Conservation (phyloP, 805 yeast genomes). For the Yarrowia sp. region DNA sequence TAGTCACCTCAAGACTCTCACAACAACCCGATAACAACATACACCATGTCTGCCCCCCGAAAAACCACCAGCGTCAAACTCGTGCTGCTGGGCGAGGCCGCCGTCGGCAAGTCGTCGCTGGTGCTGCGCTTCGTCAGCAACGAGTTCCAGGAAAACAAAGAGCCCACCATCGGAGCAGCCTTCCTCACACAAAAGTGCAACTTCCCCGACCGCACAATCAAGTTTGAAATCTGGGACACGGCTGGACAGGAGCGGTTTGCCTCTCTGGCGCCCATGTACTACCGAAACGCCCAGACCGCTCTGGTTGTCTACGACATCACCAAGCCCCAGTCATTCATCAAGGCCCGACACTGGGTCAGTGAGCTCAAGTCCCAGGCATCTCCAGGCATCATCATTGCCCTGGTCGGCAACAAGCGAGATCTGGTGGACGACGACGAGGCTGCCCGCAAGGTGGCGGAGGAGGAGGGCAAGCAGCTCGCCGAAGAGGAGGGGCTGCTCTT, state of each 20-base stretch:
- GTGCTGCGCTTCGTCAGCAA: constrained; percentile 90
- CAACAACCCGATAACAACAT: background rate
- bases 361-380: constrained; percentile 93
- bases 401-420: constrained; percentile 91
- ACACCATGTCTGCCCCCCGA: constrained; percentile 23
- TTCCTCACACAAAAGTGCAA: constrained; percentile 90
- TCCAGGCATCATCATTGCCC: constrained; percentile 86
- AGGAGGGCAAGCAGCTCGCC: constrained; percentile 84
- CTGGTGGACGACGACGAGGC: constrained; percentile 54
- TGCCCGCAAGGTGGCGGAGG: constrained; percentile 72
- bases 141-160: constrained; percentile 95
- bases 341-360: constrained; percentile 97
- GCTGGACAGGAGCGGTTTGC: constrained; percentile 99
- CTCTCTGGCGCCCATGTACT: constrained; percentile 93
- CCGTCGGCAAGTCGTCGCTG: constrained; percentile 92
- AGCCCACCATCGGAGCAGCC: constrained; percentile 98
- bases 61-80: constrained; percentile 71
- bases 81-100: constrained; percentile 94
- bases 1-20: background rate
- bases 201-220: constrained; percentile 79
- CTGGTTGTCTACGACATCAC: constrained; percentile 93
- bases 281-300: constrained; percentile 96
- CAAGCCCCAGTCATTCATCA: constrained; percentile 88
- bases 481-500: constrained; percentile 87
- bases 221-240: constrained; percentile 73